These are phyloP conservation scores for Stachybotrys chartarum DNA, from an alignment of 2,329 filamentous ascomycete species.

Conservation along the genomic window DNA sequence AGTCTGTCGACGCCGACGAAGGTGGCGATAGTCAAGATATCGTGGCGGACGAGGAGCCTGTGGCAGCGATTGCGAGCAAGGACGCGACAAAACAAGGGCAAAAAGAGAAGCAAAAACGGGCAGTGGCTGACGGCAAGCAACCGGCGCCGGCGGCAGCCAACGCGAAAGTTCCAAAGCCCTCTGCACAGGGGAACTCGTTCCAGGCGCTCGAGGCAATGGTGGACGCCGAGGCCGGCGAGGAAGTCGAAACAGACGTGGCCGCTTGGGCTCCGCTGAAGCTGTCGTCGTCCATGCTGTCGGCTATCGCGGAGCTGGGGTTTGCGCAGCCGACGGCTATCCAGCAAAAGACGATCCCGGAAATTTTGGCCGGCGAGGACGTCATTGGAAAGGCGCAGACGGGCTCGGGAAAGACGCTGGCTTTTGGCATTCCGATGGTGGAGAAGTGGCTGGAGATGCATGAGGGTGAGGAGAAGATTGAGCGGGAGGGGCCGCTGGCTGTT, in stretches of 20 bases:
- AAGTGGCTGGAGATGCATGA: constrained; percentile 55
- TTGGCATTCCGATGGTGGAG: constrained; percentile 89
- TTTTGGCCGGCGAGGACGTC: constrained; percentile 78
- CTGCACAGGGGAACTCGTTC: constrained; percentile 43
- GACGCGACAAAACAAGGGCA: constrained; percentile 23
- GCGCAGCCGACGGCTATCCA: constrained; percentile 78
- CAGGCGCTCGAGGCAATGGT: constrained; percentile 43
- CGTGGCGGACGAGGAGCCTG: constrained; percentile 18
- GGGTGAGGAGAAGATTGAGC: constrained; percentile 21
- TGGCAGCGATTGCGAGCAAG: constrained; percentile 21
- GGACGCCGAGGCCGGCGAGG: constrained; percentile 46
- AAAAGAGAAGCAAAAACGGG: constrained; percentile 11
- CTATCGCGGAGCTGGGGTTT: constrained; percentile 76
- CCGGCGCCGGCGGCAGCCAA: constrained; percentile 22
- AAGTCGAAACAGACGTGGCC: constrained; percentile 60
- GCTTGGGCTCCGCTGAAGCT: constrained; percentile 72
- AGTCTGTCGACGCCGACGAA: constrained; percentile 23
- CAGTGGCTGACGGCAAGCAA: constrained; percentile 19
- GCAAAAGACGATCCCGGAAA: constrained; percentile 68
- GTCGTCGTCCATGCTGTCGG: constrained; percentile 62
- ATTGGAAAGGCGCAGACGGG: constrained; percentile 95
- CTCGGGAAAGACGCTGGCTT: constrained; percentile 93
- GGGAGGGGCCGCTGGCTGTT: constrained; percentile 57
- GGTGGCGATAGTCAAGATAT: constrained; percentile 21
- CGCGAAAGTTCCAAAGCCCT: constrained; percentile 26